Evolutionary conservation across 371 early-diverging fungal species (phyloP), one percentile per base, ranked within the genome.

Genomic region (Dentiscutata heterogama): DNA sequence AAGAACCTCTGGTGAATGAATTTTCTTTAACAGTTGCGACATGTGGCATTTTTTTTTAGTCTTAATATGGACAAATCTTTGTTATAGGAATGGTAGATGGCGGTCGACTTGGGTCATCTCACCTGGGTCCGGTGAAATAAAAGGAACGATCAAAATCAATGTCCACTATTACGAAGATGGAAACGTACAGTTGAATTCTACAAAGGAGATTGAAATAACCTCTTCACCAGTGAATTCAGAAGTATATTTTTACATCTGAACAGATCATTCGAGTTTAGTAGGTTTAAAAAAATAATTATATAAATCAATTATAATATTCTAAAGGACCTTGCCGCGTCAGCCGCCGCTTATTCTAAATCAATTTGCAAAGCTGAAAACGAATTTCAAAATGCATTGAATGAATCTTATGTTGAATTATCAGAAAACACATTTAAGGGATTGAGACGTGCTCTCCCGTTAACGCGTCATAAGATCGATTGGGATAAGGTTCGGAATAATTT

Each of bases 141-240:
- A 88, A 80, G 98, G 98, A 3, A 82, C 81, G 14, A 83, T 95
- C 56, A 91, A 92, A 84, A 92, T 94, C 31, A 89, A 93, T 68
- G 97, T 98, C 22, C 99, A 99, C 84, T 99, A 99, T 87, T 99
- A 96, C 86, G 99, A 99, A 88, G 98, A 99, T 82, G 99, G 99
- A 35, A 99, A 99, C 83, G 98, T 99, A 60, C 99, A 99, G 86
- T 85, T 97, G 79, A 94, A 95, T 79, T 89, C 95, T 20, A 88
- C 89, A 27, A 94, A 95, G 84, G 92, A 93, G 0, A 83, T 92
- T 65, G 88, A 89, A n/a, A 85, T 86, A 3, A 85, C 84, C 65
- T 63, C 89, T 53, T 42, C 31, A 50, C 67, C 67, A 72, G 46
- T 46, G 46, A 83, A 83, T 46, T 60, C 72, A 18, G 83, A 85